Percentiles rank a stretch among this genome's conserved stretches.
phyloP scores from a whole-genome alignment of 139 green algal species.

The Tetradesmus lagerheimii region DNA sequence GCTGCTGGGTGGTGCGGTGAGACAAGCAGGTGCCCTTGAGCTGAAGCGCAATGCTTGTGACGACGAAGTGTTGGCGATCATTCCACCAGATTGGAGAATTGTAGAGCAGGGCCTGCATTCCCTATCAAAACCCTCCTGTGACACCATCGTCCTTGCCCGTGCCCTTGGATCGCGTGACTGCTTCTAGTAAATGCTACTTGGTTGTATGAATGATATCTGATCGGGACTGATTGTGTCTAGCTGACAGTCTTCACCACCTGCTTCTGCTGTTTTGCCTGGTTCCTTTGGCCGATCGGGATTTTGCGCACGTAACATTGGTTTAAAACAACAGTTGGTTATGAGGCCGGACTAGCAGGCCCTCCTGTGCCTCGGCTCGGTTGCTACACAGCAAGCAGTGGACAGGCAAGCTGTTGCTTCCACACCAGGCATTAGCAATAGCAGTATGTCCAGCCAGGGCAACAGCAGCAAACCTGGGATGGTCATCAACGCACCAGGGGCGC shows the following conservation, averaged over 20 bases:
- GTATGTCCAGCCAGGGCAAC: slow-evolving; percentile 29
- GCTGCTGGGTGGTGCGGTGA: background rate
- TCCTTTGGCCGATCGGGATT: background rate
- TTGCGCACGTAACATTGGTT: background rate
- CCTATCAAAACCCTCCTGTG: background rate
- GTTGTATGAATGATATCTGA: background rate
- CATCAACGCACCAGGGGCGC: slow-evolving; percentile 43
- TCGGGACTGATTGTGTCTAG: background rate
- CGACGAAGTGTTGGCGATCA: background rate
- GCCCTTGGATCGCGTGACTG: background rate
- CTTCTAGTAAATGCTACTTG: background rate
- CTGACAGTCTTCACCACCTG: background rate
- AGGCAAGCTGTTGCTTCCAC: background rate
- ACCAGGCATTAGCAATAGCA: slow-evolving; percentile 22
- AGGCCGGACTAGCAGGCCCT: background rate
- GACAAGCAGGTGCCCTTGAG: background rate
- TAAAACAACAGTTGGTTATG: background rate
- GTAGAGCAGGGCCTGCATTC: background rate
- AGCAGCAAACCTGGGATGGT: slow-evolving; percentile 23
- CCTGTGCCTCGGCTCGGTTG: background rate
- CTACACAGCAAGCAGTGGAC: background rate
- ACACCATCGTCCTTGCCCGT: background rate
- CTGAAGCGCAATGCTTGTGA: background rate
- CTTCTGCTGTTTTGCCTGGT: background rate
- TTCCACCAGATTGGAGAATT: background rate